Evolutionary conservation across 140 eudicot species (phyloP).

Genomic region (Cichorium intybus): DNA sequence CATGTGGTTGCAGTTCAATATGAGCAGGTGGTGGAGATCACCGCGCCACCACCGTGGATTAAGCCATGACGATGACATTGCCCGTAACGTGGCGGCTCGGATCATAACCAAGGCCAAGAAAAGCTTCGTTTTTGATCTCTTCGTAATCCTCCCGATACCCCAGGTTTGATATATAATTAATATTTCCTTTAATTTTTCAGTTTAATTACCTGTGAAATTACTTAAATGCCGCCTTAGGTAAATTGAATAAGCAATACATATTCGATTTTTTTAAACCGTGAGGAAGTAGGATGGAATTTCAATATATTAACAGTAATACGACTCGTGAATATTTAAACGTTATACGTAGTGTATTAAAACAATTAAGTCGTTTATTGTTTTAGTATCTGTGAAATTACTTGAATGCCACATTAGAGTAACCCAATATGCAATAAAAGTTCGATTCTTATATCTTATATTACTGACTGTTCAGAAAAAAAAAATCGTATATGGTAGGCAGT

Average conservation of each 20-base stretch:
- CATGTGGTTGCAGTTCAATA: constrained; percentile 83
- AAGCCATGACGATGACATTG: constrained; percentile 22
- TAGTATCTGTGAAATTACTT: no score
- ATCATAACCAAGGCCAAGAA: constrained; percentile 44
- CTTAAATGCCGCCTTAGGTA: neutral
- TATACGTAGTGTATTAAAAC: no score
- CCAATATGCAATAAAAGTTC: no score
- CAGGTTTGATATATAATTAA: constrained; percentile 46
- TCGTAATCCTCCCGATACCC: constrained; percentile 86
- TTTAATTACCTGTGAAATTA: neutral
- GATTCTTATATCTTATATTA: neutral
- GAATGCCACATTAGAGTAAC: no score
- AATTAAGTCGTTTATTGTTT: neutral
- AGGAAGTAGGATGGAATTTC: neutral
- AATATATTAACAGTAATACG: no score
- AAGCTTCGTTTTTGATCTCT: constrained; percentile 76
- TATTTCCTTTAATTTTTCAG: neutral
- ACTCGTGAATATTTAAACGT: no score
- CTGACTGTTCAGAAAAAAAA: no score
- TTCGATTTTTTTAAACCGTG: no score
- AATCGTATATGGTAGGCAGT: neutral
- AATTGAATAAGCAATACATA: neutral
- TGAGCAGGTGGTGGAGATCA: constrained; percentile 42
- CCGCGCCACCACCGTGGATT: constrained; percentile 23
- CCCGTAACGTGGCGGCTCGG: constrained; percentile 26